Conservation (phyloP, 2,329 filamentous ascomycete species). For the Epichloe amarillans region DNA sequence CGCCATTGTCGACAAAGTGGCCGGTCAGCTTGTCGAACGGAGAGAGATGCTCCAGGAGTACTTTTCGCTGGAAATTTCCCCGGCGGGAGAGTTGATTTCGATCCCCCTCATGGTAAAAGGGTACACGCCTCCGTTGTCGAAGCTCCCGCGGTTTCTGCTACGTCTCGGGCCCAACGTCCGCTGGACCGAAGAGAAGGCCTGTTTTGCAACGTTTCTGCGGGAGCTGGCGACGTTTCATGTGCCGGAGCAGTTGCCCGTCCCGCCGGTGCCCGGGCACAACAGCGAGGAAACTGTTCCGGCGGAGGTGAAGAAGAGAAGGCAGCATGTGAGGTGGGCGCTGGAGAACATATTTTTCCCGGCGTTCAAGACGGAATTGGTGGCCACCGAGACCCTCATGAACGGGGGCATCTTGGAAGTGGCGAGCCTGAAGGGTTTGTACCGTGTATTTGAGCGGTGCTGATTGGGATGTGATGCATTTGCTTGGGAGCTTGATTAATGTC, state of each 20-base stretch:
- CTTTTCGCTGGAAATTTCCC: conserved; percentile 73
- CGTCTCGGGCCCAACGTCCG: conserved; percentile 77
- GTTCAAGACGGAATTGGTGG: conserved; percentile 69
- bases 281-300: conserved; percentile 30
- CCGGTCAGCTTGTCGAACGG: conserved; percentile 55
- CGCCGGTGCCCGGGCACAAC: conserved; percentile 19
- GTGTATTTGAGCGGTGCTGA: conserved; percentile 89
- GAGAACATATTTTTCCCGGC: conserved; percentile 86
- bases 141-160: conserved; percentile 79
- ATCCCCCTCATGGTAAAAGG: conserved; percentile 81
- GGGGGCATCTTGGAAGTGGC: conserved; percentile 73
- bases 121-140: conserved; percentile 74
- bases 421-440: conserved; percentile 81
- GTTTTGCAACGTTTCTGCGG: conserved; percentile 72
- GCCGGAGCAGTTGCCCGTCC: conserved; percentile 64
- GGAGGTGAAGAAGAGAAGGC: conserved; percentile 44
- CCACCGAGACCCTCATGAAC: conserved; percentile 63
- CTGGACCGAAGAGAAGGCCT: conserved; percentile 74
- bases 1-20: conserved; percentile 52
- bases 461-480: neutral
- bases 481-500: neutral
- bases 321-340: conserved; percentile 59
- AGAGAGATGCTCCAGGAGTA: conserved; percentile 87
- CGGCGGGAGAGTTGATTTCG: conserved; percentile 59
- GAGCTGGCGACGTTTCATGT: conserved; percentile 87